Conservation (phyloP, 139 green algal species). For the Chloropicon primus region DNA sequence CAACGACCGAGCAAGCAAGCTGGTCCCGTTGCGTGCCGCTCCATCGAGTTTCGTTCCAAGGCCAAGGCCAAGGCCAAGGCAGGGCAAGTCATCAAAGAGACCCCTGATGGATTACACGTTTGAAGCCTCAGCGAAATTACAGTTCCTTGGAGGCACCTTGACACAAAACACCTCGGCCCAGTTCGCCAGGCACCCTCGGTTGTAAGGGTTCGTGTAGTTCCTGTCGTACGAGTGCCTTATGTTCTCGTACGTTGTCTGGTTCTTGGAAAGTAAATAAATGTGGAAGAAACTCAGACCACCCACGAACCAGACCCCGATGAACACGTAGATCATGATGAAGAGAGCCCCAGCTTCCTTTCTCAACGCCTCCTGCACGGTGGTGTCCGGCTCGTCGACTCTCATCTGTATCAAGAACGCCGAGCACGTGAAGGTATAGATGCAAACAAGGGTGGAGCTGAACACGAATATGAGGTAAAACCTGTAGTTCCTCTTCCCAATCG, state of each 20-base stretch:
- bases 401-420: not conserved
- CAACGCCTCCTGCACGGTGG: not conserved
- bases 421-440: slow-evolving; percentile 59
- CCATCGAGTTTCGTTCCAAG: too few relatives aligned
- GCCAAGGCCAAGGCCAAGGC: too few relatives aligned
- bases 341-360: not conserved
- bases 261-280: slow-evolving; percentile 70
- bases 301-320: slow-evolving; percentile 82
- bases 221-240: slow-evolving; percentile 50
- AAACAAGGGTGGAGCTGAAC: slow-evolving; percentile 61
- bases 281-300: slow-evolving; percentile 83
- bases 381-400: not conserved
- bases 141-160: not conserved
- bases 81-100: too few relatives aligned
- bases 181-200: slow-evolving; percentile 37
- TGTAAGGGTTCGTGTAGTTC: slow-evolving; percentile 47
- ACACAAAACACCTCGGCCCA: slow-evolving; percentile 33
- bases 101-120: too few relatives aligned
- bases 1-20: too few relatives aligned
- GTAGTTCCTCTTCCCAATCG: slow-evolving; percentile 91
- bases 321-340: slow-evolving; percentile 19
- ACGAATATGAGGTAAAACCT: slow-evolving; percentile 91
- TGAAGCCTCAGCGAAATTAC: not conserved
- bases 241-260: slow-evolving; percentile 98
- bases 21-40: too few relatives aligned